phyloP scores from a whole-genome alignment of 176 grass and related monocot species.

The Oryza meridionalis region DNA sequence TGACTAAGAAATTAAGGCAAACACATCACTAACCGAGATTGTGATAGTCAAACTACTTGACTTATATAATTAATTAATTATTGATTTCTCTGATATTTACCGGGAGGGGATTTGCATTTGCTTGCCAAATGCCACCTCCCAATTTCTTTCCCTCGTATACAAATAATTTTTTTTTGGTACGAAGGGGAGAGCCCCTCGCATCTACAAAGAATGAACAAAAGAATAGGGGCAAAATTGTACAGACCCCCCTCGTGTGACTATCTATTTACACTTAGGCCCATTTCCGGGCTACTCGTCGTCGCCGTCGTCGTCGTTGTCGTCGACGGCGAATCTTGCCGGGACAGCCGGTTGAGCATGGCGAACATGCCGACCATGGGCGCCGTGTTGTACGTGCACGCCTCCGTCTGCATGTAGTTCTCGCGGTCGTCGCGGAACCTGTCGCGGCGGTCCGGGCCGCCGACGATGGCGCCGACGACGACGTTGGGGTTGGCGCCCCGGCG shows the following conservation, averaged over 20 bases:
- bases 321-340: not conserved
- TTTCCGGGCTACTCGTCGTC: not conserved
- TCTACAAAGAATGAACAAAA: conserved; percentile 57
- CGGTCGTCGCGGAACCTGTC: conserved; percentile 63
- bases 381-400: conserved; percentile 58
- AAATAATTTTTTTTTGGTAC: conserved; percentile 46
- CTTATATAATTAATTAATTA: not conserved
- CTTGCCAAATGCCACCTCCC: conserved; percentile 43
- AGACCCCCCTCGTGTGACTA: not conserved
- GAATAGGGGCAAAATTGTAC: conserved; percentile 60
- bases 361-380: conserved; percentile 66
- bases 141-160: conserved; percentile 22
- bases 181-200: conserved; percentile 42
- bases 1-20: not conserved
- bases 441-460: conserved; percentile 60
- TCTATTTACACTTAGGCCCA: conserved; percentile 56
- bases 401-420: conserved; percentile 64
- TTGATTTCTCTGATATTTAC: conserved; percentile 43
- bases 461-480: conserved; percentile 64
- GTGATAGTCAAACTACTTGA: not conserved
- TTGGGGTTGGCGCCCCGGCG: conserved; percentile 62
- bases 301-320: not conserved
- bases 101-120: conserved; percentile 37
- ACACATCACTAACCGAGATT: not conserved
- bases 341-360: conserved; percentile 63